These are phyloP conservation scores for Globomyces pollinis-pini DNA, from an alignment of 192 early-diverging fungal species.

Conservation along the genomic window DNA sequence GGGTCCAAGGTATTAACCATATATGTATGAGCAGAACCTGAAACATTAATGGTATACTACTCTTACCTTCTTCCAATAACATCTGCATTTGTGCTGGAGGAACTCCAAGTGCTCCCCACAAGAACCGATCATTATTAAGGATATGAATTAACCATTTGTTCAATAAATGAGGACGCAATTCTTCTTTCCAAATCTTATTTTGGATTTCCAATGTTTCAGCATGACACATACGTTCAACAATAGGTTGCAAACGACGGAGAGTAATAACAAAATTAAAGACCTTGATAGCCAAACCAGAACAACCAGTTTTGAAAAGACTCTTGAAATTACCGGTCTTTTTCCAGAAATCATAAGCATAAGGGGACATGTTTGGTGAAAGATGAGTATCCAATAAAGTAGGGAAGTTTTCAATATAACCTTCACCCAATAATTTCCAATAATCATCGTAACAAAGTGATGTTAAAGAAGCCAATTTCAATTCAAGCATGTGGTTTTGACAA, in stretches of 20 bases:
- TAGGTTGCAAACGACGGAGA: constrained; percentile 45
- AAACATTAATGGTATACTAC: neutral
- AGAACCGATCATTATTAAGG: constrained; percentile 69
- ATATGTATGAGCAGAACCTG: constrained; percentile 65
- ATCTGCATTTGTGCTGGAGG: constrained; percentile 82
- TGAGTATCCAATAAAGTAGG: constrained; percentile 49
- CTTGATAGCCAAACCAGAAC: constrained; percentile 68
- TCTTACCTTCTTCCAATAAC: constrained; percentile 60
- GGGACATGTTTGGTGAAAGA: constrained; percentile 63
- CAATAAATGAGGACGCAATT: constrained; percentile 59
- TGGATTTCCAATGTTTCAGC: constrained; percentile 55
- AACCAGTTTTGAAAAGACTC: constrained; percentile 75
- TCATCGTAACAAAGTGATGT: constrained; percentile 48
- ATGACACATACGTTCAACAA: constrained; percentile 47
- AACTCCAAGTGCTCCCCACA: constrained; percentile 80
- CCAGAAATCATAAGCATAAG: constrained; percentile 75
- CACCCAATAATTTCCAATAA: constrained; percentile 76
- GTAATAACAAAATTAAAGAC: constrained; percentile 55
- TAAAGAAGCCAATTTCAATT: constrained; percentile 74
- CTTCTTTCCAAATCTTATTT: constrained; percentile 51
- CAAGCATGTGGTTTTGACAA: constrained; percentile 86
- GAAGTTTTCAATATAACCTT: constrained; percentile 58
- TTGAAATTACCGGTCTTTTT: constrained; percentile 51
- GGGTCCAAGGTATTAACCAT: constrained; percentile 77
- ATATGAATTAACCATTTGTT: constrained; percentile 53